phyloP scores from a whole-genome alignment of 2,329 filamentous ascomycete genomes.

The Magnaporthales sp. region DNA sequence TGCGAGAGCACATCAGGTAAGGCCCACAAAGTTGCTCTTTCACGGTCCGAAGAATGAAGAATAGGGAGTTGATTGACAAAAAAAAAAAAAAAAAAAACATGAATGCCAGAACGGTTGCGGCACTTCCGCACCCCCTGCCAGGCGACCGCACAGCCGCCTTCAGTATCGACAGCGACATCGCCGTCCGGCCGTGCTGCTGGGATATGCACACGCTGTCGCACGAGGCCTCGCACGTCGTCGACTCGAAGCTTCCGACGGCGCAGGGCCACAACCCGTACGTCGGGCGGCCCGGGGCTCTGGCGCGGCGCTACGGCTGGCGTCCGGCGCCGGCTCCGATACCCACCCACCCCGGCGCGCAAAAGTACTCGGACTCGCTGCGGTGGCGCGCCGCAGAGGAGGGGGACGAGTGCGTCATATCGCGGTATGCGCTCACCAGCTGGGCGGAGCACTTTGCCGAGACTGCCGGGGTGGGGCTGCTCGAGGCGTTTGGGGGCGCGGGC shows the following conservation, averaged over 20 bases:
- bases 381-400: neutral
- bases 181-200: slow-evolving; percentile 3
- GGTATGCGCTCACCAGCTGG: slow-evolving; percentile 4
- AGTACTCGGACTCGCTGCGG: neutral
- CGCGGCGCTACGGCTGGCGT: neutral
- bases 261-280: neutral
- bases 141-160: neutral
- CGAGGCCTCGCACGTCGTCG: slow-evolving; percentile 5
- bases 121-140: neutral
- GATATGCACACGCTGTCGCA: slow-evolving; percentile 1
- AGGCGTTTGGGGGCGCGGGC: neutral
- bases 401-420: neutral
- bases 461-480: neutral
- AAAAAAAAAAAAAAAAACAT: neutral
- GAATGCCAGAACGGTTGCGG: neutral
- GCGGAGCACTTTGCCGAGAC: slow-evolving; percentile 7
- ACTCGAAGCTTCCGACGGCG: neutral
- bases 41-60: neutral
- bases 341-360: neutral
- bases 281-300: neutral
- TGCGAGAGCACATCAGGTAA: slow-evolving; percentile 4
- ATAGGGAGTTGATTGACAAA: too few species aligned
- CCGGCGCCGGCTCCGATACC: neutral
- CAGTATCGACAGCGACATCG: neutral
- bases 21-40: neutral